Evolutionary conservation across 2,329 filamentous ascomycete species (phyloP).

Genomic region (Zasmidium citrigriseum): DNA sequence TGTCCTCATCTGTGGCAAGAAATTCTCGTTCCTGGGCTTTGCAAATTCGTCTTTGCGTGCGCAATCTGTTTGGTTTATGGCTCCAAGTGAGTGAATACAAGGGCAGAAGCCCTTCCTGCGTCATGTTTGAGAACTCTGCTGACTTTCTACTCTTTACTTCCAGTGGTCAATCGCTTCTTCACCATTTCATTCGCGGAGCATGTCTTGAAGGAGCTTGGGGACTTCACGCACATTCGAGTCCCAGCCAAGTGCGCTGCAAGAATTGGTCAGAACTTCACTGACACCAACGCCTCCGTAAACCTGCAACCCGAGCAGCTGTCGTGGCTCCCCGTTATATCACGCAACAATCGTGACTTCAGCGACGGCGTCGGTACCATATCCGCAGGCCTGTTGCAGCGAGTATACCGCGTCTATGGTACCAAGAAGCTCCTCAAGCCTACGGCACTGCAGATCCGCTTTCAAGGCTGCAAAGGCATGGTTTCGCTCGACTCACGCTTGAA

Average conservation of each 20-base stretch:
- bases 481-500: slow-evolving; percentile 63
- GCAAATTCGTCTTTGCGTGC: slow-evolving; percentile 75
- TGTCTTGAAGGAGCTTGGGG: slow-evolving; percentile 50
- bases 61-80: slow-evolving; percentile 69
- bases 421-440: slow-evolving; percentile 55
- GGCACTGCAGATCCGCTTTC: slow-evolving; percentile 73
- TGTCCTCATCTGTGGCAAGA: slow-evolving; percentile 64
- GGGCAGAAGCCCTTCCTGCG: no score
- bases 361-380: slow-evolving; percentile 81
- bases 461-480: slow-evolving; percentile 76
- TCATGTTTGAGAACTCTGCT: no score
- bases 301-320: slow-evolving; percentile 40
- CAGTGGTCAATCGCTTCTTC: slow-evolving; percentile 36
- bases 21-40: slow-evolving; percentile 71
- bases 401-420: slow-evolving; percentile 58
- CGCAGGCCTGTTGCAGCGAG: slow-evolving; percentile 55
- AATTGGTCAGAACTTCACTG: slow-evolving; percentile 69
- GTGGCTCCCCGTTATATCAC: slow-evolving; percentile 55
- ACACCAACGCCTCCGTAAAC: slow-evolving; percentile 66
- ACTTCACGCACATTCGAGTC: slow-evolving; percentile 54
- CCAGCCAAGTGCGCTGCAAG: slow-evolving; percentile 61
- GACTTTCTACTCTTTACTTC: no score
- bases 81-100: no score
- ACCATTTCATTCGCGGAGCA: slow-evolving; percentile 35
- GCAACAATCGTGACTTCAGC: slow-evolving; percentile 66